phyloP scores from a whole-genome alignment of 176 grass and related monocot genomes.

The Triticum aestivum region DNA sequence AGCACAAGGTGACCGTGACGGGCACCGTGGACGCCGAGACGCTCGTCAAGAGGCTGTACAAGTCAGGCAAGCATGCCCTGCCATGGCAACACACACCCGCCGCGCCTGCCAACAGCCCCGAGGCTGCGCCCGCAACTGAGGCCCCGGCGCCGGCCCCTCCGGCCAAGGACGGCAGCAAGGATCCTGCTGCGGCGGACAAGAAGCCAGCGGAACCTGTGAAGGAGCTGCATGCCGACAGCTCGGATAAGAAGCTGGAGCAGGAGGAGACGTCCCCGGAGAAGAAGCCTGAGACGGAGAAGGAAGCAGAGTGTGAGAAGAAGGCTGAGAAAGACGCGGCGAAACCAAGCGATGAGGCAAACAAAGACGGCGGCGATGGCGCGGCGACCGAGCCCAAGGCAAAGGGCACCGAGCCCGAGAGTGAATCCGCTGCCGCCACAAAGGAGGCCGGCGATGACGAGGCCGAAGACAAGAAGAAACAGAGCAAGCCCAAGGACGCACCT shows the following conservation, averaged over 20 bases:
- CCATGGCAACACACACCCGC: slow-evolving; percentile 29
- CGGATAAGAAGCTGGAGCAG: slow-evolving; percentile 32
- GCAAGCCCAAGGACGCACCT: slow-evolving; percentile 3
- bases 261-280: slow-evolving; percentile 30
- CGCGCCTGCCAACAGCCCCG: neutral
- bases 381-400: slow-evolving; percentile 29
- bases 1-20: slow-evolving; percentile 72
- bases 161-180: slow-evolving; percentile 23
- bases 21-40: slow-evolving; percentile 45
- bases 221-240: slow-evolving; percentile 20
- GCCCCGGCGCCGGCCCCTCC: neutral
- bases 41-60: slow-evolving; percentile 56
- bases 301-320: slow-evolving; percentile 3
- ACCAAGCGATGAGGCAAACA: slow-evolving; percentile 28
- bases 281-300: slow-evolving; percentile 40
- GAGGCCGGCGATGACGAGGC: slow-evolving; percentile 15
- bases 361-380: neutral
- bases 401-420: neutral
- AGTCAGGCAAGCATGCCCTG: slow-evolving; percentile 69
- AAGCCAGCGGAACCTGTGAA: slow-evolving; percentile 24
- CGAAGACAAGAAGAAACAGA: slow-evolving; percentile 19
- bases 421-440: neutral
- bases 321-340: slow-evolving; percentile 11
- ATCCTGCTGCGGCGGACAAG: slow-evolving; percentile 9
- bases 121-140: neutral